phyloP scores from a whole-genome alignment of 2,329 filamentous ascomycete genomes.

The Penicillium sp. region DNA sequence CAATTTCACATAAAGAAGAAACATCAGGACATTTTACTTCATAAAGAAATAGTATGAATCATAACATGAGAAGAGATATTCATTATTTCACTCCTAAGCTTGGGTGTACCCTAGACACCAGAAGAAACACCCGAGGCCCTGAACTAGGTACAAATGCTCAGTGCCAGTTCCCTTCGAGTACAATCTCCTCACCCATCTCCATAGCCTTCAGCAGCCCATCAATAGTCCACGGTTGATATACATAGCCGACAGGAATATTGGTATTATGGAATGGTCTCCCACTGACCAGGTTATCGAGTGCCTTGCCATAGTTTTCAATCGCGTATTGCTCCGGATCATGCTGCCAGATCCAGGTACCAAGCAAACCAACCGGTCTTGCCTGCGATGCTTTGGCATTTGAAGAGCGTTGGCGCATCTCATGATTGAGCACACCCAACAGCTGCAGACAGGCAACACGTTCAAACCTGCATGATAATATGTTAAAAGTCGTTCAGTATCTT shows the following conservation, averaged over 20 bases:
- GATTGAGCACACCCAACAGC: slow-evolving; percentile 6
- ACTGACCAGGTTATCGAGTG: slow-evolving; percentile 20
- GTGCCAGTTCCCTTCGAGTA: slow-evolving; percentile 8
- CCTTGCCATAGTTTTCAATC: slow-evolving; percentile 27
- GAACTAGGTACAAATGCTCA: neutral
- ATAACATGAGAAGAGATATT: too few species aligned
- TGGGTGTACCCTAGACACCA: too few species aligned
- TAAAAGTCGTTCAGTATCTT: too few species aligned
- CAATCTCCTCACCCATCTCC: slow-evolving; percentile 7
- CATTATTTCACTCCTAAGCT: too few species aligned
- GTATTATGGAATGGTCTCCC: slow-evolving; percentile 30
- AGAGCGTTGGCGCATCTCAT: neutral
- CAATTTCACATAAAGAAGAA: too few species aligned
- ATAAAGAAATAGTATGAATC: too few species aligned
- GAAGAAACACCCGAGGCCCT: too few species aligned
- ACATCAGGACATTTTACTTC: too few species aligned
- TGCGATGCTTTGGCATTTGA: neutral
- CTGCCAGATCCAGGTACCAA: slow-evolving; percentile 15
- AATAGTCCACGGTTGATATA: slow-evolving; percentile 31
- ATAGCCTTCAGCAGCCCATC: slow-evolving; percentile 8
- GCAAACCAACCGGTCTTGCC: slow-evolving; percentile 1
- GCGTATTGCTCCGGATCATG: slow-evolving; percentile 25
- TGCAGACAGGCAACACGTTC: slow-evolving; percentile 17
- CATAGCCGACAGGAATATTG: slow-evolving; percentile 29
- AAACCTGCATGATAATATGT: slow-evolving; percentile 1